Evolutionary conservation across 148 eudicot species (phyloP).

Genomic region (Bassia scoparia): DNA sequence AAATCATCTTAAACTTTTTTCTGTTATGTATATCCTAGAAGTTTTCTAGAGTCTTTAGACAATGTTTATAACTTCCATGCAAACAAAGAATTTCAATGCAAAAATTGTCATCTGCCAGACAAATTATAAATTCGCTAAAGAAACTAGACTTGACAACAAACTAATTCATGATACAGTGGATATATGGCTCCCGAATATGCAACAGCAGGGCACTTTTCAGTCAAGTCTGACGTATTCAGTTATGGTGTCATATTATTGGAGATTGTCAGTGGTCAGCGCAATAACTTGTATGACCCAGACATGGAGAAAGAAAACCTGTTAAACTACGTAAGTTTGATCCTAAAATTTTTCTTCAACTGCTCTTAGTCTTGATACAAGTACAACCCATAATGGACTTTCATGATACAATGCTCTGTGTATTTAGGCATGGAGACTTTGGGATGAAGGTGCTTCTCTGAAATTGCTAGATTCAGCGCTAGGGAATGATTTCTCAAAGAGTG

Average conservation of each 20-base stretch:
- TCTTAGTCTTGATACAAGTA: too few relatives aligned
- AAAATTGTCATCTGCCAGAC: not conserved
- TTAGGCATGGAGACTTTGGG: slow-evolving; percentile 31
- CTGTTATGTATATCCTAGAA: not conserved
- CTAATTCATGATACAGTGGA: slow-evolving; percentile 52
- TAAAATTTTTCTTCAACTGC: too few relatives aligned
- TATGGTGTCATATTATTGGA: slow-evolving; percentile 67
- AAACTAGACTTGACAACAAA: not conserved
- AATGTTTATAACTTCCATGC: not conserved
- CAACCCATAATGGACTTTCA: too few relatives aligned
- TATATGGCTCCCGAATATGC: slow-evolving; percentile 85
- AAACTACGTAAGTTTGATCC: slow-evolving; percentile 8
- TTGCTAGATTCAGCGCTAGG: slow-evolving; percentile 22
- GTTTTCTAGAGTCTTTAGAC: too few relatives aligned
- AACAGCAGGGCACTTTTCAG: slow-evolving; percentile 63
- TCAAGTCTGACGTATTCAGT: slow-evolving; percentile 72
- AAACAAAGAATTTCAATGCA: not conserved
- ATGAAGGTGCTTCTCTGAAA: slow-evolving; percentile 10
- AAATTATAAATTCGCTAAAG: not conserved
- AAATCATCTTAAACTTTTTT: not conserved
- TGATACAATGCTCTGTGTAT: not conserved
- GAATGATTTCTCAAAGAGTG: slow-evolving; percentile 5
- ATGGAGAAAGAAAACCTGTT: slow-evolving; percentile 18
- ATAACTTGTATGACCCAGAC: slow-evolving; percentile 10
- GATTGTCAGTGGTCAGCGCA: slow-evolving; percentile 40